Conservation (phyloP, 1,284 basidiomycete genomes). For the Trametes versicolor region DNA sequence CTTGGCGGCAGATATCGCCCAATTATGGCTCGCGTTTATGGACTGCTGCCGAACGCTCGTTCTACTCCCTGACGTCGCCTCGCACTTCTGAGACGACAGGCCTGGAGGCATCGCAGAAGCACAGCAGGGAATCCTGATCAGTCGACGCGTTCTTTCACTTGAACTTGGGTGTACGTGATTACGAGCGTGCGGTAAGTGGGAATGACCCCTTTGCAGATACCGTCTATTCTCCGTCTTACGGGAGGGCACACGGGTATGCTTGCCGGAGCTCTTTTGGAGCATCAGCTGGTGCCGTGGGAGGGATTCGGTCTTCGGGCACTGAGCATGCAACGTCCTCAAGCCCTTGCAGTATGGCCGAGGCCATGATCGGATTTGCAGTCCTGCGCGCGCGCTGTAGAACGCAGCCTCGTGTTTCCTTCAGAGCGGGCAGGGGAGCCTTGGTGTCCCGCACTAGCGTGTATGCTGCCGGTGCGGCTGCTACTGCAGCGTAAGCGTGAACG, state of each 20-base stretch:
- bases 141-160: neutral
- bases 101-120: neutral
- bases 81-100: neutral
- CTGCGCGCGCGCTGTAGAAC: too few relatives aligned
- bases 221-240: constrained; percentile 2
- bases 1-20: neutral
- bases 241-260: neutral
- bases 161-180: neutral
- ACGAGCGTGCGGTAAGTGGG: neutral
- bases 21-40: neutral
- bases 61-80: too few relatives aligned
- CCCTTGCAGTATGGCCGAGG: neutral
- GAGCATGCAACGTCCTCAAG: neutral
- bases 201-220: neutral
- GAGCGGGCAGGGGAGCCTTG: too few relatives aligned
- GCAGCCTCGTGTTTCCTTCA: too few relatives aligned
- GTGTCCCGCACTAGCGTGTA: too few relatives aligned
- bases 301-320: neutral
- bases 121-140: neutral
- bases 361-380: too few relatives aligned
- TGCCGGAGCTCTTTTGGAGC: neutral
- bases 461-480: too few relatives aligned
- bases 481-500: too few relatives aligned
- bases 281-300: neutral
- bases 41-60: neutral